A percentile compares a stretch with the other conserved stretches of the same genome.
Evolutionary conservation across 129 eudicot species (phyloP).

Genomic region (Flaveria trinervia): DNA sequence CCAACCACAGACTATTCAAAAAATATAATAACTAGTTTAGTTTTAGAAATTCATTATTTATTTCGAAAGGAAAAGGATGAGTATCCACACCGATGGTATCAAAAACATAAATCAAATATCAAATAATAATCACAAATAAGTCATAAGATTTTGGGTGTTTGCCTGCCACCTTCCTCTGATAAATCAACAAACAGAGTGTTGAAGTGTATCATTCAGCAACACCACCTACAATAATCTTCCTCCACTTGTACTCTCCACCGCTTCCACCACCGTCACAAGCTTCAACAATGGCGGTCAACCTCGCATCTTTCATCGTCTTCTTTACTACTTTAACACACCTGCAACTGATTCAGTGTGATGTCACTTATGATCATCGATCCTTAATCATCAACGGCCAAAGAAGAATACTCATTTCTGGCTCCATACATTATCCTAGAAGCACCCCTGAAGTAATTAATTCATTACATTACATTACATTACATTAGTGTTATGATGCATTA

Average conservation of each 20-base stretch:
- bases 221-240: background rate
- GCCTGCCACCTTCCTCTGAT: conserved; percentile 2
- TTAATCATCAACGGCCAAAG: background rate
- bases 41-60: too few relatives aligned
- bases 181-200: background rate
- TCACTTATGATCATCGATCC: background rate
- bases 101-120: background rate
- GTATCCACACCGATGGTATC: background rate
- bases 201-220: conserved; percentile 3
- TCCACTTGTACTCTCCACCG: background rate
- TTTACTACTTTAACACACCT: background rate
- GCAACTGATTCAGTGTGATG: background rate
- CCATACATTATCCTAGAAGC: background rate
- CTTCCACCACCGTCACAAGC: background rate
- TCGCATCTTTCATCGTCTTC: background rate
- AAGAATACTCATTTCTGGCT: background rate
- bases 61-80: too few relatives aligned
- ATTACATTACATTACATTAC: too few relatives aligned
- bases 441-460: background rate
- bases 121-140: too few relatives aligned
- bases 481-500: too few relatives aligned
- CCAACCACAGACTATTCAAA: too few relatives aligned
- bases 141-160: background rate
- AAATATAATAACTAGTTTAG: too few relatives aligned
- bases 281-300: background rate